Evolutionary conservation across 805 yeast genomes (phyloP), one percentile per base, ranked within the genome.

Genomic region (Starmerella bombi): DNA sequence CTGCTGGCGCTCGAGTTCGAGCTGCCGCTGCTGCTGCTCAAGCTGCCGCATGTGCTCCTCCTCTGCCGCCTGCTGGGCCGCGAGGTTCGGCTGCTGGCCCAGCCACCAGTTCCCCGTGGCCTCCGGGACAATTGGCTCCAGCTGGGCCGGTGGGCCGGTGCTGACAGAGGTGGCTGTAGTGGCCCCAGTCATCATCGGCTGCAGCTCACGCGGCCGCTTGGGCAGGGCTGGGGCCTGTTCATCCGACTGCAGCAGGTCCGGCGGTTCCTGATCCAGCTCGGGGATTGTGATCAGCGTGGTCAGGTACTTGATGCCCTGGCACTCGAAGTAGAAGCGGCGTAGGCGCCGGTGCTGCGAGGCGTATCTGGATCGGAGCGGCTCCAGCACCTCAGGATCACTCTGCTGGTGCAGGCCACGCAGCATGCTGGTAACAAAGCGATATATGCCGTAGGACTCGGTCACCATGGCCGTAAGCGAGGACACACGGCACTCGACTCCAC

Each of bases 391-490:
- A 17, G 72, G 80, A 23, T 74, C 77, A 43, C 77, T 75, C 46
- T 80, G 71, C 52, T 73, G 73, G 54, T 80, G 74, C 74, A 88
- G 69, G 0, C 93, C 96, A 49, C 94, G 72, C 44, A 88, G 64
- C 97, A 88, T 86, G 8, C 93, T 78, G 2, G 83, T 80, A 43
- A 80, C 65, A 53, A 88, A 88, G 59, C 84, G 81, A 61, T 85
- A 83, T 43, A 88, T 84, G 34, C 97, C 97, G 55, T 83, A 86
- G 2, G 93, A 73, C 59, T 88, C 98, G 5, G 88, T 72, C 39
- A 88, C 83, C 60, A 86, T 66, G 2, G 96, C 96, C 28, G 88
- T 91, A 49, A 88, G 65, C 0, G 94, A 84, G 46, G 91, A 74
- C 15, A 83, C 79, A 48, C 80, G 77, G 60, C 93, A 83, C 51